Evolutionary conservation across 768 basidiomycete species (phyloP).

Genomic region (Xerocomus spinulosus): DNA sequence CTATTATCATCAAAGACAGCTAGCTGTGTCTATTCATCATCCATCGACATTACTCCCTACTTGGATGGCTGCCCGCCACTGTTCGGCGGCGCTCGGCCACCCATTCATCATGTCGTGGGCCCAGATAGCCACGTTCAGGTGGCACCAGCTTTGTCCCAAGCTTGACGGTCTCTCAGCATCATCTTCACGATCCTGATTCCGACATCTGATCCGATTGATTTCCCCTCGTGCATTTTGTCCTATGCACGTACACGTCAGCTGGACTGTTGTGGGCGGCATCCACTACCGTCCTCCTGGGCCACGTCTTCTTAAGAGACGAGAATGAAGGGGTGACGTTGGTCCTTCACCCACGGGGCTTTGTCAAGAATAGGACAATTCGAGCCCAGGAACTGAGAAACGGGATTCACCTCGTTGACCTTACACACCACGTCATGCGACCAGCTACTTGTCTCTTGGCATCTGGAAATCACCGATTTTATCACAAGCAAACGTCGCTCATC

Average conservation of each 20-base stretch:
- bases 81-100: too few species aligned
- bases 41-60: neutral
- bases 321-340: conserved; percentile 25
- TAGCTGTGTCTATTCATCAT: neutral
- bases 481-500: neutral
- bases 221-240: conserved; percentile 8
- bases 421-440: conserved; percentile 11
- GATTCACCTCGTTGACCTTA: conserved; percentile 1
- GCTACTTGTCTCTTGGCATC: conserved; percentile 3
- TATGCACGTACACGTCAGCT: conserved; percentile 11
- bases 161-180: neutral
- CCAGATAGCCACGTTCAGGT: neutral
- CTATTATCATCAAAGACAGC: neutral
- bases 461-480: neutral
- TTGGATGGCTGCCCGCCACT: neutral
- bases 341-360: conserved; percentile 11
- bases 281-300: neutral
- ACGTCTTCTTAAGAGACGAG: conserved; percentile 4
- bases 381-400: neutral
- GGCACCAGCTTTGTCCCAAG: neutral
- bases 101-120: neutral
- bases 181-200: conserved; percentile 1
- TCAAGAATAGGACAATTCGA: neutral
- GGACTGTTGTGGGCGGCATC: neutral
- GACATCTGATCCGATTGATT: conserved; percentile 21